Evolutionary conservation across 2,329 filamentous ascomycete species (phyloP).

Genomic region (Neoascochyta sp.): DNA sequence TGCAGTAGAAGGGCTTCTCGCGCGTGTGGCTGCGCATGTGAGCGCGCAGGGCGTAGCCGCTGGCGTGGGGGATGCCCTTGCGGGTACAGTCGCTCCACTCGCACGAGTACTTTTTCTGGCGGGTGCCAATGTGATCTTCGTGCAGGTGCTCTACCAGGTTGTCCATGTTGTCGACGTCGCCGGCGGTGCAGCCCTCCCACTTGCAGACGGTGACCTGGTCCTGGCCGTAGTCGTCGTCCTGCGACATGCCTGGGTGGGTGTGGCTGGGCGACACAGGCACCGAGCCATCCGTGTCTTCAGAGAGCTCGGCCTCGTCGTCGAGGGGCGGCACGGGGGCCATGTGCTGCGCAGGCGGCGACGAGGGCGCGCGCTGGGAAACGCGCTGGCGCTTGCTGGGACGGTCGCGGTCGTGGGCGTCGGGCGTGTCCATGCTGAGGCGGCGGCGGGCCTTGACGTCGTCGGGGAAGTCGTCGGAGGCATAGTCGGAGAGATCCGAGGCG

Average conservation of each 20-base stretch:
- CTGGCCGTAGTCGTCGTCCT: constrained; percentile 41
- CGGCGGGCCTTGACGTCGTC: constrained; percentile 52
- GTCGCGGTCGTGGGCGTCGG: constrained; percentile 42
- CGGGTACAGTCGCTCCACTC: constrained; percentile 89
- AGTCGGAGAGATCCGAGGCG: constrained; percentile 61
- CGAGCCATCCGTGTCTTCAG: constrained; percentile 83
- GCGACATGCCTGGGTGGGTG: constrained; percentile 40
- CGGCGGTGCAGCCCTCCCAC: constrained; percentile 51
- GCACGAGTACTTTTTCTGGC: constrained; percentile 96
- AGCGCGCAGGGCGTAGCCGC: constrained; percentile 90
- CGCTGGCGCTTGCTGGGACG: constrained; percentile 41
- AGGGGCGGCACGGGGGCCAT: constrained; percentile 11
- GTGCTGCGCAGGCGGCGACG: constrained; percentile 26
- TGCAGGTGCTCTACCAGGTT: constrained; percentile 58
- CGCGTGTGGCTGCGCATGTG: constrained; percentile 97
- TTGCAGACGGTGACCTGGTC: constrained; percentile 49
- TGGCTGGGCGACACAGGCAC: constrained; percentile 54
- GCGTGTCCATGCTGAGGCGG: constrained; percentile 46
- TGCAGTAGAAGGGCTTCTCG: constrained; percentile 98
- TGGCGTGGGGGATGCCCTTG: constrained; percentile 89
- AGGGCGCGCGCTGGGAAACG: constrained; percentile 35
- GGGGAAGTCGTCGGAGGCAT: constrained; percentile 60
- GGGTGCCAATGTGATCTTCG: constrained; percentile 86
- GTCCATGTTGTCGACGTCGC: constrained; percentile 50
- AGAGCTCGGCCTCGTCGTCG: constrained; percentile 63